Percentiles rank a stretch among this genome's conserved stretches.
phyloP scores from a whole-genome alignment of 1,284 basidiomycete genomes.

The Leccinum ponderosum region DNA sequence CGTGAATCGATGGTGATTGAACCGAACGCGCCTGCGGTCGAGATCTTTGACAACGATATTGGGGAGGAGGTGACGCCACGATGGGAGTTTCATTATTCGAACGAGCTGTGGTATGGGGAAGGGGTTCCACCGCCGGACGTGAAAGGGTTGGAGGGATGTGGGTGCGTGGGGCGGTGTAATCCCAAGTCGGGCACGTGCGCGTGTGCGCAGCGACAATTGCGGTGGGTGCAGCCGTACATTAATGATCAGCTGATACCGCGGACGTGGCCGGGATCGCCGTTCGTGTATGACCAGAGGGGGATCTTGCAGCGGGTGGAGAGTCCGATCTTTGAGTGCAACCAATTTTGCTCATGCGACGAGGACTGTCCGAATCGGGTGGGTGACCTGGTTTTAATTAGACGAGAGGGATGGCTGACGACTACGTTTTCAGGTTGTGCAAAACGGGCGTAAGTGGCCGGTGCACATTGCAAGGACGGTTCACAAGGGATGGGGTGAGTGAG shows the following conservation, averaged over 20 bases:
- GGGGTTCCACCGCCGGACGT: constrained; percentile 68
- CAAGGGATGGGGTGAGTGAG: constrained; percentile 77
- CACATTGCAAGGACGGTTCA: constrained; percentile 66
- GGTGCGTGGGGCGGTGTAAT: constrained; percentile 72
- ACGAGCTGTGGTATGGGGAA: constrained; percentile 69
- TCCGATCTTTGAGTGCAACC: constrained; percentile 88
- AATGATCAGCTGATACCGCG: constrained; percentile 36
- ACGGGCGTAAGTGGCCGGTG: constrained; percentile 66
- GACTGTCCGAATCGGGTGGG: constrained; percentile 79
- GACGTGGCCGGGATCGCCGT: constrained; percentile 38
- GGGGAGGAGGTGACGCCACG: constrained; percentile 66
- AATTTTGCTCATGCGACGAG: constrained; percentile 76
- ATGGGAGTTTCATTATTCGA: constrained; percentile 80
- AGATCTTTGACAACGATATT: constrained; percentile 58
- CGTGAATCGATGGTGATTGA: constrained; percentile 59
- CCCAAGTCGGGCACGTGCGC: constrained; percentile 67
- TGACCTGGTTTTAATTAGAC: neutral
- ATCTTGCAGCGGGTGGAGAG: constrained; percentile 50
- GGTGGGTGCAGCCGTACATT: constrained; percentile 37
- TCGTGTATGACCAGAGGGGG: constrained; percentile 66
- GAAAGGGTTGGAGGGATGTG: constrained; percentile 61
- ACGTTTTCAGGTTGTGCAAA: constrained; percentile 71
- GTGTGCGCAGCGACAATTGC: constrained; percentile 61
- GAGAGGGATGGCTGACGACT: neutral
- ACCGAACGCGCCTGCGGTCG: constrained; percentile 63